Conservation (phyloP, 176 grass and related monocot species). For the Coix lacrymajobi region DNA sequence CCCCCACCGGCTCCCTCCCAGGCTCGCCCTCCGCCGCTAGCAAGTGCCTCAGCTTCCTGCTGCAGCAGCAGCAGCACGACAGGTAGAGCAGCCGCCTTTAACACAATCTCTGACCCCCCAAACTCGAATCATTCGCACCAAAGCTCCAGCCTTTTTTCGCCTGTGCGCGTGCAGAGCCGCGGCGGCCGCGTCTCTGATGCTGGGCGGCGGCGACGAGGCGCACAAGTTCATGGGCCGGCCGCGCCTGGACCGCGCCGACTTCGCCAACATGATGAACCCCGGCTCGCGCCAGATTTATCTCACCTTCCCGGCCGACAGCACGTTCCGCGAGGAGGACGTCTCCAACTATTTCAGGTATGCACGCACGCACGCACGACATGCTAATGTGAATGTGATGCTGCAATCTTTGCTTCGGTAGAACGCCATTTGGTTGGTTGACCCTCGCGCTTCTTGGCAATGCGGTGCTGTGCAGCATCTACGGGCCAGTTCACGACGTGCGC, state of each 20-base stretch:
- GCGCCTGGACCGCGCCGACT: slow-evolving; percentile 53
- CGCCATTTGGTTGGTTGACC: neutral
- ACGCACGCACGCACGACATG: neutral
- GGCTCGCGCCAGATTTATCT: slow-evolving; percentile 77
- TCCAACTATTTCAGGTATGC: slow-evolving; percentile 80
- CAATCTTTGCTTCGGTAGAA: neutral
- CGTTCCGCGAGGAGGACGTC: slow-evolving; percentile 81
- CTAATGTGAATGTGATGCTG: neutral
- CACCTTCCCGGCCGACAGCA: slow-evolving; percentile 80
- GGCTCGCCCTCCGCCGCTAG: slow-evolving; percentile 58
- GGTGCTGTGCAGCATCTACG: slow-evolving; percentile 54
- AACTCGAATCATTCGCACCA: neutral
- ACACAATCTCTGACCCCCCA: neutral
- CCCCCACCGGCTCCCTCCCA: slow-evolving; percentile 63
- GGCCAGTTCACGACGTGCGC: slow-evolving; percentile 89
- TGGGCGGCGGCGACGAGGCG: slow-evolving; percentile 49
- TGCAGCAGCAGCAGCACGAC: slow-evolving; percentile 61
- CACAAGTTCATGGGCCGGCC: slow-evolving; percentile 68
- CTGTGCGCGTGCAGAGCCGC: slow-evolving; percentile 40
- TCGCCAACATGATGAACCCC: slow-evolving; percentile 65
- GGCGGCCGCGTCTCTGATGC: slow-evolving; percentile 56
- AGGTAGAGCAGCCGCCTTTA: slow-evolving; percentile 48
- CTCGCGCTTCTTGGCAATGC: slow-evolving; percentile 6
- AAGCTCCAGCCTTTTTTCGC: slow-evolving; percentile 14
- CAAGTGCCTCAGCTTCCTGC: slow-evolving; percentile 77